phyloP scores from a whole-genome alignment of 495 filamentous ascomycete species.

The Daldinia decipiens region DNA sequence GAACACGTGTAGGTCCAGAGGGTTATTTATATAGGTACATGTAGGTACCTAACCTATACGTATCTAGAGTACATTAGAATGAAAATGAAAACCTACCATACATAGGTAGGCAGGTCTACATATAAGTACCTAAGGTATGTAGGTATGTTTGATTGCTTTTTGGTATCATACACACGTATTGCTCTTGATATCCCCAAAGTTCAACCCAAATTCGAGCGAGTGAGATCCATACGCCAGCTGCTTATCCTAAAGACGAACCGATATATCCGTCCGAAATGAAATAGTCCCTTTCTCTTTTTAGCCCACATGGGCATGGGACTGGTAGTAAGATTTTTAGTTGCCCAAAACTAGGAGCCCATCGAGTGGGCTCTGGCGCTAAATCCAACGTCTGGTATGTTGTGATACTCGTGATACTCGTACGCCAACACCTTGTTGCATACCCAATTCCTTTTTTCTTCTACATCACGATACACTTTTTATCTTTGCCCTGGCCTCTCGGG shows the following conservation, averaged over 20 bases:
- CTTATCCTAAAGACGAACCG: not conserved
- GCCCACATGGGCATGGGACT: not conserved
- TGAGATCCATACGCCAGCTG: constrained; percentile 7
- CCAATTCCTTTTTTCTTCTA: constrained; percentile 42
- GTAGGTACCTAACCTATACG: not conserved
- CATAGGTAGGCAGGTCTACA: not conserved
- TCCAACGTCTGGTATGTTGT: not conserved
- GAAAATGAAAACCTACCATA: not conserved
- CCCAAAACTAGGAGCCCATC: not conserved
- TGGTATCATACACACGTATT: constrained; percentile 21
- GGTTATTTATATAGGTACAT: not conserved
- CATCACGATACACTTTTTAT: constrained; percentile 66
- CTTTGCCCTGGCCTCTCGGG: constrained; percentile 42
- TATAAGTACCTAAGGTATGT: not conserved
- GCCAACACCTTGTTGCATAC: not conserved
- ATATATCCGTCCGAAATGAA: constrained; percentile 4
- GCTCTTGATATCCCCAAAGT: constrained; percentile 3
- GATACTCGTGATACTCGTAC: not conserved
- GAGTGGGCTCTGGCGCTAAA: not conserved
- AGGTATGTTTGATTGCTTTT: not conserved
- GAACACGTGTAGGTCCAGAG: not conserved
- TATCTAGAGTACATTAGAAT: not conserved
- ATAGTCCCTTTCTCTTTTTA: not conserved
- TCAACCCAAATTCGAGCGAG: constrained; percentile 8
- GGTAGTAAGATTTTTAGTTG: not conserved